Evolutionary conservation across 1,284 basidiomycete genomes (phyloP).

Genomic region (Cryptococcus sp.): DNA sequence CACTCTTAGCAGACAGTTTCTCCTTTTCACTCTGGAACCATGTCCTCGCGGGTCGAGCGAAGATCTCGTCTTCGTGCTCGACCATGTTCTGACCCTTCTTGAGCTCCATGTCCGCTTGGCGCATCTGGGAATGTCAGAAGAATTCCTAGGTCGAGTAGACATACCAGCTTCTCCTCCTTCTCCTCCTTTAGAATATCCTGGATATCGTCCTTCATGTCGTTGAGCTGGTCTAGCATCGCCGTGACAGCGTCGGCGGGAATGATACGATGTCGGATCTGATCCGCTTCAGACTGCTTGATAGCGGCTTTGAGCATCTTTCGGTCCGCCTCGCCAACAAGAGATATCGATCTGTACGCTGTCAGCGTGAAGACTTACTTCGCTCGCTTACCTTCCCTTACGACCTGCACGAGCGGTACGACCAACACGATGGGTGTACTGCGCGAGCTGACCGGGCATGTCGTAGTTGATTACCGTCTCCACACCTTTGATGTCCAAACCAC

Average conservation of each 20-base stretch:
- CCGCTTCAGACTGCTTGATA: conserved; percentile 82
- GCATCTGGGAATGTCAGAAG: conserved; percentile 59
- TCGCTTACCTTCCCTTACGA: conserved; percentile 75
- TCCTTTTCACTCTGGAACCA: conserved; percentile 96
- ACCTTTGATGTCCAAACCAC: conserved; percentile 95
- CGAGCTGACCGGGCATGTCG: conserved; percentile 92
- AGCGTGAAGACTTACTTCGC: neutral
- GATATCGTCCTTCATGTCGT: conserved; percentile 75
- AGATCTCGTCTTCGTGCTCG: conserved; percentile 92
- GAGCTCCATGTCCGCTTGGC: conserved; percentile 93
- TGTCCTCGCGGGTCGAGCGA: conserved; percentile 86
- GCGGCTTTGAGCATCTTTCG: conserved; percentile 95
- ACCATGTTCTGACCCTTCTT: conserved; percentile 95
- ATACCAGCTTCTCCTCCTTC: conserved; percentile 88
- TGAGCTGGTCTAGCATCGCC: conserved; percentile 72
- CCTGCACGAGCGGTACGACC: conserved; percentile 96
- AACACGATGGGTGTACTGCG: conserved; percentile 94
- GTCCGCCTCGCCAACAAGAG: conserved; percentile 93
- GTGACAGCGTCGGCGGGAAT: conserved; percentile 77
- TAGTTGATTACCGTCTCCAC: conserved; percentile 98
- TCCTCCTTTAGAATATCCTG: conserved; percentile 84
- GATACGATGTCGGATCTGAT: conserved; percentile 86
- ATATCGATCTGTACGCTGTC: conserved; percentile 71
- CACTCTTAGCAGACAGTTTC: conserved; percentile 77
- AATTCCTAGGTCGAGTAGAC: conserved; percentile 20